Percentiles rank a stretch among this genome's conserved stretches.
phyloP scores from a whole-genome alignment of 1,284 basidiomycete genomes.

The Stygiomarasmius scandens region DNA sequence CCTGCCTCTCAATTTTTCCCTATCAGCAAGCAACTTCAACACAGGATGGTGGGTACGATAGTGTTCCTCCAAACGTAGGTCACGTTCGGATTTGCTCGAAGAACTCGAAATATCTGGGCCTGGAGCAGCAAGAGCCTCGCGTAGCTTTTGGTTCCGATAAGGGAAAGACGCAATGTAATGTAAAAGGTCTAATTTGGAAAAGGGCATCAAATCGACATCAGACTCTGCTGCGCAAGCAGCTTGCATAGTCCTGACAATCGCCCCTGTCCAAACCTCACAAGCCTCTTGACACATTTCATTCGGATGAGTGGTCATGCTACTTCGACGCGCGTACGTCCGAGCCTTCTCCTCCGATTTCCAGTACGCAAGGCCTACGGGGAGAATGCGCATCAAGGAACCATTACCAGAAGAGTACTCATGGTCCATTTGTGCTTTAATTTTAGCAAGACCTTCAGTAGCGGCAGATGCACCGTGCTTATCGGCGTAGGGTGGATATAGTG shows the following conservation, averaged over 20 bases:
- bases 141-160: conserved; percentile 27
- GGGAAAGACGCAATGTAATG: conserved; percentile 38
- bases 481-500: conserved; percentile 25
- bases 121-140: conserved; percentile 31
- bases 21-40: conserved; percentile 30
- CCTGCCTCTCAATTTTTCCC: neutral
- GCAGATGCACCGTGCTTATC: neutral
- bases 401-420: conserved; percentile 34
- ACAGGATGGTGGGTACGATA: conserved; percentile 39
- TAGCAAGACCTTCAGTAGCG: conserved; percentile 22
- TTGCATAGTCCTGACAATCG: conserved; percentile 35
- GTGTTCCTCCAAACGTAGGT: conserved; percentile 29
- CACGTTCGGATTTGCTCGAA: conserved; percentile 13
- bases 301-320: conserved; percentile 44
- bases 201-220: conserved; percentile 13
- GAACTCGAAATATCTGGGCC: conserved; percentile 3
- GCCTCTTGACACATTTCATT: conserved; percentile 41
- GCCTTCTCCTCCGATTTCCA: conserved; percentile 35
- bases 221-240: conserved; percentile 10
- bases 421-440: conserved; percentile 30
- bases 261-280: conserved; percentile 40
- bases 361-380: conserved; percentile 43
- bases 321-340: conserved; percentile 34
- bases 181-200: conserved; percentile 40
- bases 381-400: conserved; percentile 45